Percentiles rank a stretch among this genome's conserved stretches.
Conservation (phyloP, 768 basidiomycete species). For the Cyclocybe cylindracea region DNA sequence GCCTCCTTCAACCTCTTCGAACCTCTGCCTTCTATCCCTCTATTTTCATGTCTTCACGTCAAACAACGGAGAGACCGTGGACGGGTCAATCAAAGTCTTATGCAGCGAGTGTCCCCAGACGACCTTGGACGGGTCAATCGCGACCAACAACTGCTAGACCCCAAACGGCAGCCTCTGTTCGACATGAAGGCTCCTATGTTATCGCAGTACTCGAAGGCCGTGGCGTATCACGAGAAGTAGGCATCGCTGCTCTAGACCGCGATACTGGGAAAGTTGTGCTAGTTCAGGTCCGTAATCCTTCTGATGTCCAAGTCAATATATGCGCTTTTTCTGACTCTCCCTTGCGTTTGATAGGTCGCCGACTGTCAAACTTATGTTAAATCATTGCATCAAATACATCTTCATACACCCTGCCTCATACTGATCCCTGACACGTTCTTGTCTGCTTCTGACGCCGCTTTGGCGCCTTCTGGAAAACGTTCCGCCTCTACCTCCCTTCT, state of each 20-base stretch:
- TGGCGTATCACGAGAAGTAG: constrained; percentile 80
- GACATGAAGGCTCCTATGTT: constrained; percentile 61
- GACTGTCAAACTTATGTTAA: constrained; percentile 91
- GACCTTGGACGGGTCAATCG: constrained; percentile 59
- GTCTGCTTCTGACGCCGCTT: constrained; percentile 51
- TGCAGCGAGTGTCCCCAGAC: constrained; percentile 25
- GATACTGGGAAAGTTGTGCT: constrained; percentile 76
- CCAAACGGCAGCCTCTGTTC: constrained; percentile 60
- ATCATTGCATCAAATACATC: constrained; percentile 82
- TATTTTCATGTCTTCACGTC: constrained; percentile 18
- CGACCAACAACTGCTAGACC: constrained; percentile 65
- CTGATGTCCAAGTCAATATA: not conserved
- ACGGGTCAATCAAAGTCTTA: constrained; percentile 11
- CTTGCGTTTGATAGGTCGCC: constrained; percentile 53
- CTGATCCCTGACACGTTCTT: constrained; percentile 85
- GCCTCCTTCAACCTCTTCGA: not conserved
- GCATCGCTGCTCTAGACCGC: constrained; percentile 82
- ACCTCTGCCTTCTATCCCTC: not conserved
- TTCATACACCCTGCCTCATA: constrained; percentile 69
- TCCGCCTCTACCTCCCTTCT: constrained; percentile 56
- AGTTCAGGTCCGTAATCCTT: constrained; percentile 62
- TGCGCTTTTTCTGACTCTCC: constrained; percentile 3
- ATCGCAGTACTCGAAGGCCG: constrained; percentile 76
- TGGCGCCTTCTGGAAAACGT: constrained; percentile 45
- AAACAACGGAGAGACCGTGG: constrained; percentile 16